Evolutionary conservation across 768 basidiomycete genomes (phyloP).

Genomic region (Phaffia australis): DNA sequence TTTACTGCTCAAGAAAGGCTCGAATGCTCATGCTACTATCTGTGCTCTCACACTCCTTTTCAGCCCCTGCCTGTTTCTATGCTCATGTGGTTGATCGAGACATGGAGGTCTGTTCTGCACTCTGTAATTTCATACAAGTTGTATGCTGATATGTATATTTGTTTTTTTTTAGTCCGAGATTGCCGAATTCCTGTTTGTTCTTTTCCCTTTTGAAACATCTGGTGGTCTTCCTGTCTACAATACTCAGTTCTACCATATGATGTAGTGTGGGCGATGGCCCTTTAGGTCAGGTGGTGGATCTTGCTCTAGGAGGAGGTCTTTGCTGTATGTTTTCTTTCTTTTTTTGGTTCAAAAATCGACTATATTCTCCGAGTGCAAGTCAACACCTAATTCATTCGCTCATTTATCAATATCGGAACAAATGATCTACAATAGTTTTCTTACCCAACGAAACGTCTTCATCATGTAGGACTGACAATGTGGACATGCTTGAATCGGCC

Average conservation of each 20-base stretch:
- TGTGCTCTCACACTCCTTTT: too few species aligned
- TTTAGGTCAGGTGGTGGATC: constrained; percentile 29
- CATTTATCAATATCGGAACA: background rate
- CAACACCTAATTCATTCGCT: background rate
- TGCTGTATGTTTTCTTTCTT: constrained; percentile 3
- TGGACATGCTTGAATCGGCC: constrained; percentile 27
- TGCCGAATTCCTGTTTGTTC: constrained; percentile 26
- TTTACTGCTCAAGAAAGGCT: constrained; percentile 7
- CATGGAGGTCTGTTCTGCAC: constrained; percentile 1
- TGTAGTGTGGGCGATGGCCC: constrained; percentile 28
- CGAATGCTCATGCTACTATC: constrained; percentile 23
- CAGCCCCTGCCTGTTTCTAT: constrained; percentile 32
- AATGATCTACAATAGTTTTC: background rate
- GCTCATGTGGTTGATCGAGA: constrained; percentile 32
- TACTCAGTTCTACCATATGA: too few species aligned
- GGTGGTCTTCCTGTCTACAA: background rate
- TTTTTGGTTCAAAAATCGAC: background rate
- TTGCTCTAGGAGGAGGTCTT: constrained; percentile 31
- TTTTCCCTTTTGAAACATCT: background rate
- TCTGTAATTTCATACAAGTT: background rate
- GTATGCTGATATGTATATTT: too few species aligned
- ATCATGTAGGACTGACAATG: constrained; percentile 30
- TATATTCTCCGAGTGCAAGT: background rate
- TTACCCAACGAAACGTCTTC: constrained; percentile 4
- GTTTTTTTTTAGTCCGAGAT: constrained; percentile 19